Base-by-base conservation (phyloP, 2,329 filamentous ascomycete species). In the Aspergillus sp. region DNA sequence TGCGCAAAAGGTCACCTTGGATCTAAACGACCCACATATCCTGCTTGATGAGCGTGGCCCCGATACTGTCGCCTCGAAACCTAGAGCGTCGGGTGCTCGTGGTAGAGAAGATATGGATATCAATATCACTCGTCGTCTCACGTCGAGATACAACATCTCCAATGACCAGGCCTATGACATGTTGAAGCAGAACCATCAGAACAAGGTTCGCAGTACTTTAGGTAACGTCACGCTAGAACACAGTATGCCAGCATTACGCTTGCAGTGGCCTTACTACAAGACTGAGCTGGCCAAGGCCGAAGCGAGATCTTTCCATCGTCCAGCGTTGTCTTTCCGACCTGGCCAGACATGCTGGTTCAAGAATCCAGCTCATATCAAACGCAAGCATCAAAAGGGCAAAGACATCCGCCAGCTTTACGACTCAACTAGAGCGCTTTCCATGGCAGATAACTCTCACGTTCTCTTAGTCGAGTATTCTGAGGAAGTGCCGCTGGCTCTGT, bases 141-240 rank as follows among this genome's bases (percentile, higher is more conserved):
- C 85, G 39, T 85, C 89, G 64, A 88, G 93, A 43, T 99, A 96
- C 81, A 98, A 98, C 71, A 90, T 96, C 58, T 96, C 93, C 31
- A 98, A 98, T 62, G 95, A 99, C 69, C 90, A 95, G 58, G 93
- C 93, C 2, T 99, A 99, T 73, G 93, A 98, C 70, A 86, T 92
- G 59, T 84, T 99, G 45, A 98, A 98, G 76, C 92, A 96, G 74
- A 98, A 97, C 70, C 93, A 96, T 70, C 91, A 96, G 77, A 92
- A 91, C 81, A 98, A 96, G 76, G 90, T 99, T 60, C 87, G 95
- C 64, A 95, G 92, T 52, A 96, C 91, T 1, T 85, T 99, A 60
- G 91, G 92, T 46, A 93, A 93, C 69, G 86, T 96, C 61, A 87
- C 90, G n/a, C 88, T 99, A 43, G 95, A 99, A 73, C 95, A 99